phyloP scores from a whole-genome alignment of 2,329 filamentous ascomycete genomes.

The Cordyceps fumosorosea region DNA sequence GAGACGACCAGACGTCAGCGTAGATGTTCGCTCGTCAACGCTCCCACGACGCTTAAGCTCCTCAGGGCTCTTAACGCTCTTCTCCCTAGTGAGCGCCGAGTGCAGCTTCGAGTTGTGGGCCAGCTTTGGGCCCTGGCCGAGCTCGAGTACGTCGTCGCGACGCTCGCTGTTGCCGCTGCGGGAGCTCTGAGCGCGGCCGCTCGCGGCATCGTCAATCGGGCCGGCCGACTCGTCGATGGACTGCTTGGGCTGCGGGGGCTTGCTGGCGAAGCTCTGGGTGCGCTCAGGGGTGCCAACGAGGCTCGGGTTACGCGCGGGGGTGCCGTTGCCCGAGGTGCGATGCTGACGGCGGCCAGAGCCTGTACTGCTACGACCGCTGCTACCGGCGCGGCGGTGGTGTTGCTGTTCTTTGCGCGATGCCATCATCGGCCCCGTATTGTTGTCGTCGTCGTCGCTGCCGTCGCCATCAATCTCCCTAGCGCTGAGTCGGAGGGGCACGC shows the following conservation, averaged over 20 bases:
- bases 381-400: slow-evolving; percentile 64
- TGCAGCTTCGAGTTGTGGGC: slow-evolving; percentile 54
- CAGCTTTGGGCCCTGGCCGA: slow-evolving; percentile 42
- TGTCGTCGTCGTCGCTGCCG: slow-evolving; percentile 70
- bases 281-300: slow-evolving; percentile 51
- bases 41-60: slow-evolving; percentile 72
- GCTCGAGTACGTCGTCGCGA: slow-evolving; percentile 53
- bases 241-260: slow-evolving; percentile 18
- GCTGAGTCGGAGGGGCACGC: slow-evolving; percentile 84
- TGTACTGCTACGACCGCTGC: slow-evolving; percentile 67
- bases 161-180: slow-evolving; percentile 54
- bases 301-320: slow-evolving; percentile 39
- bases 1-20: slow-evolving; percentile 64
- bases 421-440: slow-evolving; percentile 32
- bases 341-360: slow-evolving; percentile 46
- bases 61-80: slow-evolving; percentile 60
- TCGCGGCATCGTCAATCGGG: slow-evolving; percentile 35
- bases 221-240: slow-evolving; percentile 25
- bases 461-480: slow-evolving; percentile 93
- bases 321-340: slow-evolving; percentile 41
- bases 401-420: slow-evolving; percentile 33
- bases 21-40: slow-evolving; percentile 75
- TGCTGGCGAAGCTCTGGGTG: slow-evolving; percentile 43
- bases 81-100: slow-evolving; percentile 53
- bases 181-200: slow-evolving; percentile 43